A percentile compares a stretch with the other conserved stretches of the same genome.
phyloP scores from a whole-genome alignment of 2,329 filamentous ascomycete genomes.

The Alternaria tenuissima region DNA sequence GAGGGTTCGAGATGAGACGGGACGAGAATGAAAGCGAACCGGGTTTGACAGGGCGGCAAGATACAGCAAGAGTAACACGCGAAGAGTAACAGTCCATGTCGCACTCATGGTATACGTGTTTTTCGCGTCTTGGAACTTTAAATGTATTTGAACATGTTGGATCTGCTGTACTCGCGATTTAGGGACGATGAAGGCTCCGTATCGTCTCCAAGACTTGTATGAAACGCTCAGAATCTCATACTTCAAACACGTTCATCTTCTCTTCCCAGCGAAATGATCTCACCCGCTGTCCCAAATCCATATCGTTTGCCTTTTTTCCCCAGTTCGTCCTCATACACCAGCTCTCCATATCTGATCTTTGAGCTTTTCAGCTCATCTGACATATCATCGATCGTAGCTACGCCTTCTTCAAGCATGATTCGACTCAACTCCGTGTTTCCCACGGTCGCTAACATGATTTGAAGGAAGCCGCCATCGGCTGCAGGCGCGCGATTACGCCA shows the following conservation, averaged over 20 bases:
- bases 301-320: neutral
- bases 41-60: neutral
- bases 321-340: accelerated
- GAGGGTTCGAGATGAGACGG: neutral
- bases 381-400: neutral
- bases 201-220: neutral
- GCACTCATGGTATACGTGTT: neutral
- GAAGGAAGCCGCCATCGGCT: neutral
- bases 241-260: neutral
- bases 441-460: neutral
- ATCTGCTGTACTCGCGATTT: neutral
- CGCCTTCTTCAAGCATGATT: neutral
- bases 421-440: neutral
- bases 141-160: neutral
- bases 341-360: neutral
- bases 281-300: neutral
- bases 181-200: neutral
- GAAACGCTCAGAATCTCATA: neutral
- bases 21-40: neutral
- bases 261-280: neutral
- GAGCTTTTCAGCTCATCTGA: neutral
- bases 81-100: too few species aligned
- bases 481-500: neutral
- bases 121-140: neutral
- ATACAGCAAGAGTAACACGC: neutral